phyloP scores from a whole-genome alignment of 306 rosid genomes.

The Glycine latifolia region DNA sequence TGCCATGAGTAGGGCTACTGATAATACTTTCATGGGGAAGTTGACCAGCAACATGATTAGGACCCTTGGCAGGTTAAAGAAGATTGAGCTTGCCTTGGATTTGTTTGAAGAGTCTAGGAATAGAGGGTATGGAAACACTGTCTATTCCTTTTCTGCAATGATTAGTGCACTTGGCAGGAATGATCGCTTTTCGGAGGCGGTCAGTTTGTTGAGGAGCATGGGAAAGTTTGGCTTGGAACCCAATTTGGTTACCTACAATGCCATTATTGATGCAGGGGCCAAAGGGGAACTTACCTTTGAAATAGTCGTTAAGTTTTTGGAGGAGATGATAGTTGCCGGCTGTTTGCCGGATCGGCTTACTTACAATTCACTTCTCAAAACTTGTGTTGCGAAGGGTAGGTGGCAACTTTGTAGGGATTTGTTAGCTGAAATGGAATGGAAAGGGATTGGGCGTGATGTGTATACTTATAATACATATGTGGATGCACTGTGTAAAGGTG shows the following conservation, averaged over 20 bases:
- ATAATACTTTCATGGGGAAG: conserved; percentile 70
- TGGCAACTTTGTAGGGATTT: conserved; percentile 81
- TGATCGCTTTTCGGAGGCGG: conserved; percentile 66
- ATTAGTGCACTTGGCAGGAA: conserved; percentile 86
- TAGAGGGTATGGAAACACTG: conserved; percentile 85
- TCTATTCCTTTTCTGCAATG: conserved; percentile 75
- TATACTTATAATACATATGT: conserved; percentile 84
- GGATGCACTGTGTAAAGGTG: conserved; percentile 90
- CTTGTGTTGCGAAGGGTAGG: conserved; percentile 76
- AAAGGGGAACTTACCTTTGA: conserved; percentile 76
- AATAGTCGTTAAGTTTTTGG: conserved; percentile 69
- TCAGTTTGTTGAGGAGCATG: conserved; percentile 69
- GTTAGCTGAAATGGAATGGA: conserved; percentile 71
- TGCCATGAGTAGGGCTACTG: conserved; percentile 63
- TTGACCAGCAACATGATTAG: conserved; percentile 87
- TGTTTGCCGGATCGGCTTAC: conserved; percentile 81
- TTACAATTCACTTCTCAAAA: conserved; percentile 82
- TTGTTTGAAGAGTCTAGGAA: conserved; percentile 68
- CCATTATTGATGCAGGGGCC: conserved; percentile 86
- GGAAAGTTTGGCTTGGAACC: conserved; percentile 72
- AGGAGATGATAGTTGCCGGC: conserved; percentile 71
- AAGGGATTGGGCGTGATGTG: conserved; percentile 75
- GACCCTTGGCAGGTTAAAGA: conserved; percentile 86
- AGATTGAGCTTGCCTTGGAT: conserved; percentile 67
- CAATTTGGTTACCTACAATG: conserved; percentile 85